Evolutionary conservation across 768 basidiomycete genomes (phyloP).

Genomic region (Suillus bovinus): DNA sequence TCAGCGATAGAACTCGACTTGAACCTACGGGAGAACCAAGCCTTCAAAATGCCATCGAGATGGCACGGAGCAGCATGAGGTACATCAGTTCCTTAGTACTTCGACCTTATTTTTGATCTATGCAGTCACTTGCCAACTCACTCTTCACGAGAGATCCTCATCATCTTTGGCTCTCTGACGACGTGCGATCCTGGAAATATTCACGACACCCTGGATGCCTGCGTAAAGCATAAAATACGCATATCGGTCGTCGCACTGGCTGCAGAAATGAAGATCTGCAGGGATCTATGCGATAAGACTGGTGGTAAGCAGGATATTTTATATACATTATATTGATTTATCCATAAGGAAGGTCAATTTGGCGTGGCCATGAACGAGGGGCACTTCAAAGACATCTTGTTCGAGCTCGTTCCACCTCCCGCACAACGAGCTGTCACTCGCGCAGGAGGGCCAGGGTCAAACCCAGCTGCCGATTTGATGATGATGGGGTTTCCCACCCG

Average conservation of each 20-base stretch:
- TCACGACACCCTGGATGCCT: constrained; percentile 88
- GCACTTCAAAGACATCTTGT: constrained; percentile 93
- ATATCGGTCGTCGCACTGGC: constrained; percentile 93
- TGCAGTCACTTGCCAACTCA: constrained; percentile 94
- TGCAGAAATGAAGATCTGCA: constrained; percentile 98
- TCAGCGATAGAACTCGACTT: constrained; percentile 84
- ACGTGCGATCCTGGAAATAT: constrained; percentile 98
- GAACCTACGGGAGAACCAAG: constrained; percentile 93
- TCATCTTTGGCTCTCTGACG: constrained; percentile 94
- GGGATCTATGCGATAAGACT: constrained; percentile 87
- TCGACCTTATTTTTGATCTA: constrained; percentile 10
- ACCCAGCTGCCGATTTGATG: constrained; percentile 87
- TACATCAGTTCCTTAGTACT: constrained; percentile 31
- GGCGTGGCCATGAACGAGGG: constrained; percentile 99
- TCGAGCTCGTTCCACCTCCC: constrained; percentile 94
- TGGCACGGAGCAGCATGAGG: constrained; percentile 95
- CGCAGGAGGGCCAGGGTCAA: constrained; percentile 45
- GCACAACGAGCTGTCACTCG: constrained; percentile 66
- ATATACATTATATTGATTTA: constrained; percentile 1
- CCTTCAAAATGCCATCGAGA: constrained; percentile 96
- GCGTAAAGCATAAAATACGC: constrained; percentile 80
- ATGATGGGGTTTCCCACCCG: constrained; percentile 99
- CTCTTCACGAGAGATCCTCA: constrained; percentile 92
- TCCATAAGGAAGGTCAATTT: constrained; percentile 62
- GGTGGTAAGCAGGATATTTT: constrained; percentile 56